Evolutionary conservation across 768 basidiomycete genomes (phyloP).

Genomic region (Tricholomella constricta): DNA sequence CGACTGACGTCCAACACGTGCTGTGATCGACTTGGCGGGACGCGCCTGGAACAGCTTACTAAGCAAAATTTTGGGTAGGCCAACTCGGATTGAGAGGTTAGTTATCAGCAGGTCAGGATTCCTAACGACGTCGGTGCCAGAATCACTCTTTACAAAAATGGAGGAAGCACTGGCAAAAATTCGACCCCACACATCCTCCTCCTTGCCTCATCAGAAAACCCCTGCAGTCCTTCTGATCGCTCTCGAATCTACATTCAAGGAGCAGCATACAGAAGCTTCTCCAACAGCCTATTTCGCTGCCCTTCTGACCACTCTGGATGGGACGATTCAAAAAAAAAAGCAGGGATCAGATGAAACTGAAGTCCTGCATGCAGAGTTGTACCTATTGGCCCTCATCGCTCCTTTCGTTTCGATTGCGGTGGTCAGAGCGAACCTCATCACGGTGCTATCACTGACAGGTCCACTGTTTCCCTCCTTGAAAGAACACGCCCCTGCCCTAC

Average conservation of each 20-base stretch:
- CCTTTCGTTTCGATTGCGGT: conserved; percentile 83
- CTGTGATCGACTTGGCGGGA: conserved; percentile 5
- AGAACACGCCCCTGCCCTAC: conserved; percentile 73
- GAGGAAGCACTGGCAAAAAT: conserved; percentile 80
- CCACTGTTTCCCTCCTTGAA: conserved; percentile 74
- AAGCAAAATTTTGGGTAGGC: conserved; percentile 31
- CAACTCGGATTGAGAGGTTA: neutral
- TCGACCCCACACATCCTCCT: conserved; percentile 79
- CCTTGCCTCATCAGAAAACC: conserved; percentile 83
- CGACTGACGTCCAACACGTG: too few relatives aligned
- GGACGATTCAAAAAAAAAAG: conserved; percentile 66
- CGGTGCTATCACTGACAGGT: conserved; percentile 71
- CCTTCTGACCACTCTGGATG: conserved; percentile 80
- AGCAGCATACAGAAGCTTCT: conserved; percentile 65
- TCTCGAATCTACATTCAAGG: conserved; percentile 77
- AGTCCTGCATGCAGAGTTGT: conserved; percentile 80
- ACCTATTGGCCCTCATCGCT: conserved; percentile 75
- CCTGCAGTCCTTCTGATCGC: conserved; percentile 85
- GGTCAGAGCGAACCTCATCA: conserved; percentile 72
- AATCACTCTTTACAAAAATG: conserved; percentile 37
- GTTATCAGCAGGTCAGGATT: conserved; percentile 1
- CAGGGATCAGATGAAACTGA: conserved; percentile 61
- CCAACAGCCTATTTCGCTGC: conserved; percentile 97
- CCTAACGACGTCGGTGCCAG: neutral
- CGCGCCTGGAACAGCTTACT: conserved; percentile 22